Base-by-base conservation (phyloP, 306 rosid species). In the Inga leiocalycina region DNA sequence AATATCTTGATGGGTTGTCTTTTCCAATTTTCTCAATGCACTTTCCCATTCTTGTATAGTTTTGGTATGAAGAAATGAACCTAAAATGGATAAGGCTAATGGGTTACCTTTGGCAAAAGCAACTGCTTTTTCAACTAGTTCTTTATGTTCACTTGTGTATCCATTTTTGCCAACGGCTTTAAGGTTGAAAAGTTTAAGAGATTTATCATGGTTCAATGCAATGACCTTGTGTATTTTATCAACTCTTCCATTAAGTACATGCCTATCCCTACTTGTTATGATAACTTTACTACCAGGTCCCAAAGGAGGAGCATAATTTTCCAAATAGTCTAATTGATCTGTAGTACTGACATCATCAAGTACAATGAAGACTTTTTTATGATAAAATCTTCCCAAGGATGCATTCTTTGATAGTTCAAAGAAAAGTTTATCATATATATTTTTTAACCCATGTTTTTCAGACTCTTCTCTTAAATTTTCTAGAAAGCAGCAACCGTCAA, bases 401-500 rank as follows among this genome's bases (percentile, higher is more conserved):
- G 45, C 32, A 7, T 52, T 69, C 32, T 35, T 56, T 12, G 37
- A 17, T n/a, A 75, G 68, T 0, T 56, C 79, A 5, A 0, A 6
- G 13, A 76, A 9, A 39, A 57, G 52, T 20, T 76, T 39, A 37
- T 76, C 16, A 37, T 37, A n/a, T 37, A 76, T 2, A 57, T 56
- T 20, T 4, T 37, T 57, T 7, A 56, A 20, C 22, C 69, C 52
- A 6, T 20, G 51, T 2, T n/a, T 27, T 27, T 27, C 30, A 27
- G 30, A 27, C 1, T 27, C 30, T 27, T 27, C 30, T 27, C 30
- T 27, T 27, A 27, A 27, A 27, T 27, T 76, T 39, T 56, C n/a
- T 27, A 20, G 69, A 17, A 75, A 75, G n/a, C 35, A 75, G 4
- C 48, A 17, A 22, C 68, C 41, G 11, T 85, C 89, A 72, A 43